These are phyloP conservation scores for Kwoniella sp. DNA, from an alignment of 768 basidiomycete species.

Conservation along the genomic window DNA sequence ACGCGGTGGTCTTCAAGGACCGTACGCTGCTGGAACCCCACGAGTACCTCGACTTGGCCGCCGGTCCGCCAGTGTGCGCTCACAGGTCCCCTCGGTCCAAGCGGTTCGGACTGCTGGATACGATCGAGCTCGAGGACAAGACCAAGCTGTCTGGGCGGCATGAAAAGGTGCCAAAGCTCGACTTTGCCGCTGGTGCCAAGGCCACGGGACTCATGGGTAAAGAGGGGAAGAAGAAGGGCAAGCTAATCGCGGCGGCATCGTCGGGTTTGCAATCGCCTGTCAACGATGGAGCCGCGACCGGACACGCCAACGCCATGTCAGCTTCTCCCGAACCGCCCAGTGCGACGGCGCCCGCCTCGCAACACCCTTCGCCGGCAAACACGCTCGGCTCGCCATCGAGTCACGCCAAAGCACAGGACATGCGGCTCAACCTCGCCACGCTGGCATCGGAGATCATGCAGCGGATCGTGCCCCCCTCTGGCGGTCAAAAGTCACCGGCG, in stretches of 20 bases:
- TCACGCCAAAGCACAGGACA: neutral
- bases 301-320: neutral
- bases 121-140: conserved; percentile 43
- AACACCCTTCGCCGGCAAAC: conserved; percentile 4
- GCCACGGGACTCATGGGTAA: conserved; percentile 26
- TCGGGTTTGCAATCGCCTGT: neutral
- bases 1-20: conserved; percentile 46
- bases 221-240: conserved; percentile 21
- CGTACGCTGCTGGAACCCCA: conserved; percentile 34
- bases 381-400: neutral
- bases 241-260: neutral
- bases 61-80: conserved; percentile 40
- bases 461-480: conserved; percentile 11
- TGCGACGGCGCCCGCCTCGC: conserved; percentile 1
- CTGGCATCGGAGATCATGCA: conserved; percentile 11
- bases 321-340: neutral
- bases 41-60: conserved; percentile 47
- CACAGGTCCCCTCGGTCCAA: conserved; percentile 42
- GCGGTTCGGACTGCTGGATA: conserved; percentile 29
- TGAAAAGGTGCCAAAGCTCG: conserved; percentile 39
- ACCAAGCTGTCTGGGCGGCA: conserved; percentile 40
- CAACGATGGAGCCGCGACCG: neutral
- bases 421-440: conserved; percentile 6
- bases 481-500: conserved; percentile 38
- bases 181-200: conserved; percentile 43